Percentiles rank a stretch among this genome's conserved stretches.
These are phyloP conservation scores for Phytophthora meadii DNA, from an alignment of 352 stramenopile species.

Conservation along the genomic window DNA sequence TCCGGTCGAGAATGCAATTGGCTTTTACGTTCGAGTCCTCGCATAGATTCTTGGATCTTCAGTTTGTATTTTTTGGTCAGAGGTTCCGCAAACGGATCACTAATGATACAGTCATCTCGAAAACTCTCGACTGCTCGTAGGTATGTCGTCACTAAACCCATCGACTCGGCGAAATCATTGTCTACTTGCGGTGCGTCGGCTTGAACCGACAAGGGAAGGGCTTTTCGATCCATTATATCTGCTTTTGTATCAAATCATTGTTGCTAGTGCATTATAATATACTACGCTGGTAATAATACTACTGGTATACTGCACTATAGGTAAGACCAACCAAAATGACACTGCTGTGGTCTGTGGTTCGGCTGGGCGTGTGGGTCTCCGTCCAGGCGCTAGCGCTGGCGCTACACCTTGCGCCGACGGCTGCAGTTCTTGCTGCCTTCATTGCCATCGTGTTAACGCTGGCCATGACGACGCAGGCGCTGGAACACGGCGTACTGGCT, in stretches of 20 bases:
- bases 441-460: conserved; percentile 45
- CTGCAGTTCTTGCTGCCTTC: conserved; percentile 25
- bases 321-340: conserved; percentile 14
- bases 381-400: conserved; percentile 22
- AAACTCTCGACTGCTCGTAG: neutral
- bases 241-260: too few relatives aligned
- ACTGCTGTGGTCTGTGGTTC: conserved; percentile 18
- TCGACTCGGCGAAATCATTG: neutral
- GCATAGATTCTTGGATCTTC: neutral
- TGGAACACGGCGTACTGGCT: conserved; percentile 65
- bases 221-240: too few relatives aligned
- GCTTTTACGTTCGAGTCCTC: neutral
- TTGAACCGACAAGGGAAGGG: neutral
- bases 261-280: too few relatives aligned
- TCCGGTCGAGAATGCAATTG: neutral
- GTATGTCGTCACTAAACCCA: neutral
- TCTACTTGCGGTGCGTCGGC: neutral
- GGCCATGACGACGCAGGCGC: conserved; percentile 71
- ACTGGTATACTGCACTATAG: too few relatives aligned
- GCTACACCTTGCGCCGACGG: conserved; percentile 27
- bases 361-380: conserved; percentile 21
- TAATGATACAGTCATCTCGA: neutral
- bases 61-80: neutral
- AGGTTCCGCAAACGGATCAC: neutral
- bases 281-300: too few relatives aligned